A percentile compares a stretch with the other conserved stretches of the same genome.
Conservation (phyloP, 108 stramenopile species). For the Skeletonema menzelii region DNA sequence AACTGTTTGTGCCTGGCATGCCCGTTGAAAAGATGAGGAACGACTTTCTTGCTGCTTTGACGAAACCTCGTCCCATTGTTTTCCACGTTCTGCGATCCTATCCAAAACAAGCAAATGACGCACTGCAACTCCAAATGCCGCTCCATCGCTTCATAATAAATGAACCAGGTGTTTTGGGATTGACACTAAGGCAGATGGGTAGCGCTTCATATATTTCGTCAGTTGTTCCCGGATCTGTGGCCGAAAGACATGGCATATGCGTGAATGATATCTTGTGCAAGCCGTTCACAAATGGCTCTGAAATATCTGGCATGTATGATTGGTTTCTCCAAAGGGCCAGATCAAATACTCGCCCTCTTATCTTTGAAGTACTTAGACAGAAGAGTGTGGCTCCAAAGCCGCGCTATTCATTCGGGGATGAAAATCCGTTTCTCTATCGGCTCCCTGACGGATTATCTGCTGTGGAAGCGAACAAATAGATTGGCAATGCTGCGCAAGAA, state of each 20-base stretch:
- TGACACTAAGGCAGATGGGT: neutral
- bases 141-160: constrained; percentile 27
- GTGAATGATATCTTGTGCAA: constrained; percentile 26
- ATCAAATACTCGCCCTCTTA: constrained; percentile 16
- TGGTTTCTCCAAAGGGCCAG: constrained; percentile 2
- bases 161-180: constrained; percentile 6
- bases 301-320: neutral
- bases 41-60: neutral
- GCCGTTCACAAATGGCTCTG: constrained; percentile 20
- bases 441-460: neutral
- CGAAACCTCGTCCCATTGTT: constrained; percentile 14
- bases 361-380: constrained; percentile 22
- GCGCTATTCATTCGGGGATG: neutral
- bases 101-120: neutral
- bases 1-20: neutral
- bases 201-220: neutral
- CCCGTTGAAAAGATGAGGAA: neutral
- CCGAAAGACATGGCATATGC: constrained; percentile 18
- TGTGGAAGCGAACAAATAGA: neutral
- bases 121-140: no score
- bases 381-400: neutral
- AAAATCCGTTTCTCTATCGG: neutral
- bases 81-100: constrained; percentile 21
- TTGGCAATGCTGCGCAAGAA: no score
- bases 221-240: constrained; percentile 9